Evolutionary conservation across 2,329 filamentous ascomycete species (phyloP), one percentile per base, ranked within the genome.

Genomic region (Pyrenophora seminiperda): DNA sequence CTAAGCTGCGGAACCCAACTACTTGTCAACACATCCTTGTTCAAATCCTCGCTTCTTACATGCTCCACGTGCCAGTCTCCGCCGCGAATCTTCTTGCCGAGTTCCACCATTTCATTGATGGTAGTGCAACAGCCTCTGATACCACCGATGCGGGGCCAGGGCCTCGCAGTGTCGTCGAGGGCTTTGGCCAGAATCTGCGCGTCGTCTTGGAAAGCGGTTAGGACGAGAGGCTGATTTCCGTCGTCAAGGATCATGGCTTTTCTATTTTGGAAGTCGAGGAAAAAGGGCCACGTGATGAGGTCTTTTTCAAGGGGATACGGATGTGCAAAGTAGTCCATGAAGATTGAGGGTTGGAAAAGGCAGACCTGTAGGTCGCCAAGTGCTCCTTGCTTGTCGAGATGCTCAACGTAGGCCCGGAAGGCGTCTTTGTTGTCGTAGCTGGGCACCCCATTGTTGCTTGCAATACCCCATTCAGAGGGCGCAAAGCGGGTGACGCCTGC

Each of bases 331-430:
- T 84, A 84, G 62, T 85, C 75, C 18, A 80, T 59, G 59, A 83
- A 83, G 1, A 83, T 57, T 0, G 80, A 81, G 0, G 79, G 79
- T 30, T 83, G 80, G 57, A 85, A 84, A 0, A 83, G 68, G 0
- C 71, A 77, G 63, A 85, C 85, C 50, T 85, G 80, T 14, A 85
- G 68, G 0, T 75, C 77, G 43, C 76, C 75, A 5, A 85, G 70
- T 13, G 77, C 78, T 41, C 77, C 75, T 18, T 72, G 68, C 10
- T 77, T 67, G 31, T 74, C 73, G 3, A 85, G 53, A 13, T 79
- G 65, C 17, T 71, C 55, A 0, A 86, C 72, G 59, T 85, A 84
- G 13, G 75, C 59, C 2, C 77, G 75, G 5, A 79, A 76, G 3
- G 68, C 63, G n/a, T 72, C 70, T 56, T 87, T 87, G 47, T 76